Conservation (phyloP, 1,139 yeast genomes). For the Eremothecium cymbalariae region DNA sequence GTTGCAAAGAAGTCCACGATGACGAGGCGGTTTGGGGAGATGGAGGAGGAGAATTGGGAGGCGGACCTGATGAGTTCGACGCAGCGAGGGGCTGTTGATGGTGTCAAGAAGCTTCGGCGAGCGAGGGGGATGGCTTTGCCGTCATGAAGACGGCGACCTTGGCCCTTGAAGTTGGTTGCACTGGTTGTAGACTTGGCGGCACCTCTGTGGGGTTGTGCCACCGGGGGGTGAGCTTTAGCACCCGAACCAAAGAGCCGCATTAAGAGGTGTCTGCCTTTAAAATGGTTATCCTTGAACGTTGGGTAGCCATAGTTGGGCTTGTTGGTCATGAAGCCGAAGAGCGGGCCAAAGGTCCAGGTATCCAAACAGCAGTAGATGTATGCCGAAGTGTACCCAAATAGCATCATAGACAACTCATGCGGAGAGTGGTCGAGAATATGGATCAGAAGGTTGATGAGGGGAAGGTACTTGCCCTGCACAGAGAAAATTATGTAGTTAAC, state of each 20-base stretch:
- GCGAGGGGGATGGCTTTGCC: slow-evolving; percentile 3
- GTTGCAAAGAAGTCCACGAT: slow-evolving; percentile 91
- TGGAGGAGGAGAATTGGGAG: slow-evolving; percentile 47
- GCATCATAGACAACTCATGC: slow-evolving; percentile 13
- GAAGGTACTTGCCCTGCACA: slow-evolving; percentile 29
- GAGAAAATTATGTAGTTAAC: slow-evolving; percentile 30
- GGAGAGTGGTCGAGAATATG: slow-evolving; percentile 20
- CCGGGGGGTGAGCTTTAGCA: neutral
- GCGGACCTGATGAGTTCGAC: slow-evolving; percentile 40
- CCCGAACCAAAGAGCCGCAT: slow-evolving; percentile 8
- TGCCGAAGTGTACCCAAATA: slow-evolving; percentile 25
- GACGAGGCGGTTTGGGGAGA: slow-evolving; percentile 31
- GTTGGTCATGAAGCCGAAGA: slow-evolving; percentile 24
- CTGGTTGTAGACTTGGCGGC: neutral
- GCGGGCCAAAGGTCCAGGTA: slow-evolving; percentile 29
- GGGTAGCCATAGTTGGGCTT: slow-evolving; percentile 19
- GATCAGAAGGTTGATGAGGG: slow-evolving; percentile 24
- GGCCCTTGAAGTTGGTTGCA: slow-evolving; percentile 1
- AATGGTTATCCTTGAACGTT: slow-evolving; percentile 2
- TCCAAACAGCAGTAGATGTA: slow-evolving; percentile 30
- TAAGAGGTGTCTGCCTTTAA: slow-evolving; percentile 4
- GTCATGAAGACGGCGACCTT: slow-evolving; percentile 6
- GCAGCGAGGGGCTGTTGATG: too few species aligned
- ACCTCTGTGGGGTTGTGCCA: slow-evolving; percentile 1
- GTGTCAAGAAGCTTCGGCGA: slow-evolving; percentile 1